Conservation (phyloP, 139 green algal genomes). For the Chlamydomonas sp. region DNA sequence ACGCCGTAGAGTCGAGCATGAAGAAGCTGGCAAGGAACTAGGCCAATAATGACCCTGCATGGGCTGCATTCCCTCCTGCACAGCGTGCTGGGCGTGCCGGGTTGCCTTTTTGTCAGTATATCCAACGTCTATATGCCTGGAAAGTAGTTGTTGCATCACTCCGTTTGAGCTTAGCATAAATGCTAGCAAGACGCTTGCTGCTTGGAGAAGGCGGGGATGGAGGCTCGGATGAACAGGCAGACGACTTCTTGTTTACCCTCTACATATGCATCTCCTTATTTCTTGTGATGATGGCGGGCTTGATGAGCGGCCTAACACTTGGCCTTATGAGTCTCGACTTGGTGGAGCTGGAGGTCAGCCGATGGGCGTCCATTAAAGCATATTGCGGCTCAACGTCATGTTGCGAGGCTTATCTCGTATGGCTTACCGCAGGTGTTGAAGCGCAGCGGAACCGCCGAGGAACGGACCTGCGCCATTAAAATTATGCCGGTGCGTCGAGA, state of each 20-base stretch:
- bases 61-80: no score
- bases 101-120: no score
- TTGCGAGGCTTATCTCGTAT: neutral
- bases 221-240: neutral
- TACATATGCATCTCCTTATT: conserved; percentile 42
- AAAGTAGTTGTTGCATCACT: no score
- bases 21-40: no score
- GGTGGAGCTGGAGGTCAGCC: conserved; percentile 74
- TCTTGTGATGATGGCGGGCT: conserved; percentile 63
- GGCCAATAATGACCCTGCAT: no score
- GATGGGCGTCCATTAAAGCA: neutral
- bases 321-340: conserved; percentile 76
- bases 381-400: no score
- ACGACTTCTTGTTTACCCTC: conserved; percentile 30
- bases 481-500: conserved; percentile 41
- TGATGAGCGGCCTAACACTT: conserved; percentile 81
- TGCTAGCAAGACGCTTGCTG: neutral
- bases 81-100: no score
- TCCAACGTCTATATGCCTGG: no score
- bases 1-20: no score
- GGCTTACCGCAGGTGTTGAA: conserved; percentile 65
- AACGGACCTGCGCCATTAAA: conserved; percentile 60
- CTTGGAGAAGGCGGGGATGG: neutral
- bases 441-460: conserved; percentile 61
- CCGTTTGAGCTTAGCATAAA: no score